These are phyloP conservation scores for Suillus subaureus DNA, from an alignment of 768 basidiomycete species.

Conservation along the genomic window DNA sequence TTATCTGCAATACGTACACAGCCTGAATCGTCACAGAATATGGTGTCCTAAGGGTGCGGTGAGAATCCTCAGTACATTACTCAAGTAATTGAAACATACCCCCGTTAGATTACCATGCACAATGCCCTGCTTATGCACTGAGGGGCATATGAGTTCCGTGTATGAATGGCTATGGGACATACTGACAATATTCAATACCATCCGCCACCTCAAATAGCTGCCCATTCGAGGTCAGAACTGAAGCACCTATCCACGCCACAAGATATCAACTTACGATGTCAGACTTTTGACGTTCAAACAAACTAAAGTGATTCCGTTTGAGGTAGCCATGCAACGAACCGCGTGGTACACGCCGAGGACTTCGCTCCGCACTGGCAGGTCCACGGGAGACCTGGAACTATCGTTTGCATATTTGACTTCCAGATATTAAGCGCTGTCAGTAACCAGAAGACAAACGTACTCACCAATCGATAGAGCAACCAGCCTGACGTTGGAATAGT, in stretches of 20 bases:
- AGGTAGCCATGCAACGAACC: not conserved
- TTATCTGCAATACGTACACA: not conserved
- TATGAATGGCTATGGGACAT: not conserved
- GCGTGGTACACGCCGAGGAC: not conserved
- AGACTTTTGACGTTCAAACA: not conserved
- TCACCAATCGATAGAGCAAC: constrained; percentile 30
- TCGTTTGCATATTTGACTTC: constrained; percentile 26
- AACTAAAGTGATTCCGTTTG: not conserved
- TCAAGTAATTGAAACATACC: not conserved
- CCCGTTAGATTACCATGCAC: not conserved
- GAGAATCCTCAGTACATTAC: not conserved
- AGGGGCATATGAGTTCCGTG: not conserved
- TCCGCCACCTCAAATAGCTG: not conserved
- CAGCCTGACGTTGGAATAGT: constrained; percentile 21
- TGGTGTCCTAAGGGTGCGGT: not conserved
- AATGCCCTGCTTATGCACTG: not conserved
- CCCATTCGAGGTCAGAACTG: not conserved
- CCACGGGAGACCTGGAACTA: constrained; percentile 24
- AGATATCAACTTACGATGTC: not conserved
- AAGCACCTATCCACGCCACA: not conserved
- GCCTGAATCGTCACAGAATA: not conserved
- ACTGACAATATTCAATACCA: constrained; percentile 1
- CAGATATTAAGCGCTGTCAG: constrained; percentile 12
- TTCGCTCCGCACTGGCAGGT: not conserved
- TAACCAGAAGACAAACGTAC: not conserved